Conservation (phyloP, 2,329 filamentous ascomycete genomes). For the Juglanconis oblonga region DNA sequence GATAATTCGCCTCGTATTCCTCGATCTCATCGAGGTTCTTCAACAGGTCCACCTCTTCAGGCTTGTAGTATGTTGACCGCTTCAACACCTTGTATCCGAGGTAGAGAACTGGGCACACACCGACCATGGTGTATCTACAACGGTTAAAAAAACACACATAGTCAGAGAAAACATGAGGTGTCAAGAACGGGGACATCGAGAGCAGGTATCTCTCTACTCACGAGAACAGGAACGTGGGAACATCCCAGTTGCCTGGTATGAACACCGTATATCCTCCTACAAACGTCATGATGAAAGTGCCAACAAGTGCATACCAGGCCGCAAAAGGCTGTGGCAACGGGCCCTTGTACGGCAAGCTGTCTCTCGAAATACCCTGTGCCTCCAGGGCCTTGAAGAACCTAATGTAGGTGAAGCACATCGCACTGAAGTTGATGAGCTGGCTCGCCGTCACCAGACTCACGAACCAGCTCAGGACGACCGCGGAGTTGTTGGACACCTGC, state of each 20-base stretch:
- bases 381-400: conserved; percentile 30
- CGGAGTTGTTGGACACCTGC: conserved; percentile 34
- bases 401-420: conserved; percentile 44
- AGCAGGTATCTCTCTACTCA: conserved; percentile 17
- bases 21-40: conserved; percentile 60
- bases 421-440: conserved; percentile 41
- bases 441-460: conserved; percentile 34
- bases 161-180: background rate
- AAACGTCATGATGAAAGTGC: conserved; percentile 49
- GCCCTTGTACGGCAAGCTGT: conserved; percentile 13
- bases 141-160: background rate
- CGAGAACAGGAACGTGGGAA: conserved; percentile 31
- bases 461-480: conserved; percentile 39
- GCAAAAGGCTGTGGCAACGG: conserved; percentile 39
- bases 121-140: conserved; percentile 30
- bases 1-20: conserved; percentile 36
- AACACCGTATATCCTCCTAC: conserved; percentile 55
- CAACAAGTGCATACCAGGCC: conserved; percentile 46
- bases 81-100: conserved; percentile 65
- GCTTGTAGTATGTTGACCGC: conserved; percentile 53
- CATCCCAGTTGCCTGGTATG: conserved; percentile 28
- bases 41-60: conserved; percentile 58
- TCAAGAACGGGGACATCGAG: no score
- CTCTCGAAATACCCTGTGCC: conserved; percentile 9
- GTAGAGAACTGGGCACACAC: conserved; percentile 45